Evolutionary conservation across 768 basidiomycete species (phyloP).

Genomic region (Rhodotorula paludigena): DNA sequence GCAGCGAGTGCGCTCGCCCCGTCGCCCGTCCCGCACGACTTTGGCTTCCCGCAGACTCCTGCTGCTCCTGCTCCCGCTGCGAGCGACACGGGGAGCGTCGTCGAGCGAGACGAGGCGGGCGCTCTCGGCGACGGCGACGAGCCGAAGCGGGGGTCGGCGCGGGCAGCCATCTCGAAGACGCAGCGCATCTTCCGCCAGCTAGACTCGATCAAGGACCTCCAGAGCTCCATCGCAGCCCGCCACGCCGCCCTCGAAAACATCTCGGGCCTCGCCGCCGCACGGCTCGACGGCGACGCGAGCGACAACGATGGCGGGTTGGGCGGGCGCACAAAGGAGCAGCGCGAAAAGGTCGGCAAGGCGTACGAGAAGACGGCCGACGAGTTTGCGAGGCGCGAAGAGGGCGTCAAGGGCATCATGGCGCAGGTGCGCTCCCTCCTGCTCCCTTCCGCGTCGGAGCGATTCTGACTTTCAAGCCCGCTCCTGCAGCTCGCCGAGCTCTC

Average conservation of each 20-base stretch:
- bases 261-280: neutral
- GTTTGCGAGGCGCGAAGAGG: slow-evolving; percentile 10
- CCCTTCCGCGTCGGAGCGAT: neutral
- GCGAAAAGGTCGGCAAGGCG: slow-evolving; percentile 1
- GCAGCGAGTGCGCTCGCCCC: too few species aligned
- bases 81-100: neutral
- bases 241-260: neutral
- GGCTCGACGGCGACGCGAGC: neutral
- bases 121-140: neutral
- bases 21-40: neutral
- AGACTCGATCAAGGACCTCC: neutral
- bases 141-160: neutral
- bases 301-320: neutral
- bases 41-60: too few species aligned
- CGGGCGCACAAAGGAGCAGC: neutral
- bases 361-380: slow-evolving; percentile 18
- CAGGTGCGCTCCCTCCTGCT: slow-evolving; percentile 7
- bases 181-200: slow-evolving; percentile 4
- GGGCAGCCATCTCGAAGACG: neutral
- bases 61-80: too few species aligned
- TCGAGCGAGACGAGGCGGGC: neutral
- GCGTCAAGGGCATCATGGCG: slow-evolving; percentile 23
- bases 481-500: slow-evolving; percentile 18
- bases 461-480: neutral
- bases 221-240: neutral